Evolutionary conservation across 805 yeast species (phyloP), one percentile per base, ranked within the genome.

Genomic region (Wickerhamiella nectarea): DNA sequence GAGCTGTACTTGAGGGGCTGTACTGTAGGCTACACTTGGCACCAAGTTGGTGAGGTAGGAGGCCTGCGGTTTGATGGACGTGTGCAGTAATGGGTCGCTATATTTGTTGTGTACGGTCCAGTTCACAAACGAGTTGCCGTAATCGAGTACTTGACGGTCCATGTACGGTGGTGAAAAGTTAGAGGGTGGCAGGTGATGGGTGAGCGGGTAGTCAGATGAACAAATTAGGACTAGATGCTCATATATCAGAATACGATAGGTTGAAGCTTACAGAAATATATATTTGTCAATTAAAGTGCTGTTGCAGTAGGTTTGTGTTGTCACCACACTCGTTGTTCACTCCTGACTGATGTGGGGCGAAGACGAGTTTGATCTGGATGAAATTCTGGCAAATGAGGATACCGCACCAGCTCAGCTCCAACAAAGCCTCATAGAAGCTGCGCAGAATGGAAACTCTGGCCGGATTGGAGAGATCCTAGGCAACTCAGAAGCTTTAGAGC

Each of bases 81-180:
- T 39, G 12, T 53, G 50, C 24, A 48, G 39, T 4, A 44, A 39
- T 5, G 41, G 40, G 18, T 28, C 28, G 50, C 60, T 65, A 34
- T 62, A 70, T 39, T 57, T 63, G 53, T 74, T 59, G 58, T 71
- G 53, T 55, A 71, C 46, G 60, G 64, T 57, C 64, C 81, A 76
- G 47, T 82, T 63, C 2, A 84, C 82, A 70, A 78, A 70, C 20
- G 79, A 72, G 44, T 80, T 76, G 10, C 86, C 87, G 61, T 78
- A 82, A 58, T 83, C 94, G 5, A 80, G 76, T 10, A 41, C 36
- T 34, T 41, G 46, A 11, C 42, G 10, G 33, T 39, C 42, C 36
- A 31, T 31, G 12, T 28, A n/a, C n/a, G 28, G n/a, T 3, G 28
- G 28, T n/a, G 28, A 10, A 4, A n/a, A 25, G 28, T n/a, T 9